A percentile compares a stretch with the other conserved stretches of the same genome.
phyloP scores from a whole-genome alignment of 345 rosid genomes.

The Eucalyptus rudis region DNA sequence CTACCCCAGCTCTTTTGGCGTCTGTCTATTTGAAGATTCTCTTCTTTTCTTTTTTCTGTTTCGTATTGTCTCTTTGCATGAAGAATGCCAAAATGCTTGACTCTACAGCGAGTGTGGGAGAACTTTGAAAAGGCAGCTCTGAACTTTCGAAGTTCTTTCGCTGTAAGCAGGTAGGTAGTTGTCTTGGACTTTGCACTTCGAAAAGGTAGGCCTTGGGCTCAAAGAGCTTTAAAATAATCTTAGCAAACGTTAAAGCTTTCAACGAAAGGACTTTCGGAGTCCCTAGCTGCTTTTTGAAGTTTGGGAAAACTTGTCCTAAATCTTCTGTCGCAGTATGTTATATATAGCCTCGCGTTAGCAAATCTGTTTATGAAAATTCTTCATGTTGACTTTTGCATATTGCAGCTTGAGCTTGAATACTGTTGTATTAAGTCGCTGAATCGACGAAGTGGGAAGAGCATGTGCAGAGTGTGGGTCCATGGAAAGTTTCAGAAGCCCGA shows the following conservation, averaged over 20 bases:
- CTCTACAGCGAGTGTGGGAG: neutral
- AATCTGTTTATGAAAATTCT: neutral
- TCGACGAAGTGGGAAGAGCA: conserved; percentile 51
- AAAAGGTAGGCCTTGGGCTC: neutral
- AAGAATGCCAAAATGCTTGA: neutral
- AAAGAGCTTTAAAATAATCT: neutral
- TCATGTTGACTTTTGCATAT: neutral
- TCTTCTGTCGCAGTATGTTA: neutral
- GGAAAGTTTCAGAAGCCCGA: conserved; percentile 76
- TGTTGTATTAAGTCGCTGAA: conserved; percentile 74
- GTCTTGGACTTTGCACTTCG: neutral
- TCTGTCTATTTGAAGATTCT: neutral
- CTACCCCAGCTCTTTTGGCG: neutral
- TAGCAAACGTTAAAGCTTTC: neutral
- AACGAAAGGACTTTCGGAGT: fast-evolving
- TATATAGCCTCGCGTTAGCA: neutral
- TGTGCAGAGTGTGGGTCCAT: conserved; percentile 89
- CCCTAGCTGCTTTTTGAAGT: neutral
- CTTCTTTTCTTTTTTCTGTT: neutral
- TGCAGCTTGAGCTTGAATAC: conserved; percentile 76
- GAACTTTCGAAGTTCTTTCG: neutral
- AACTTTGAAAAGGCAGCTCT: neutral
- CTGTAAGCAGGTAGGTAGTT: neutral
- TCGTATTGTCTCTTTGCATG: neutral
- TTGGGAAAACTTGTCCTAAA: neutral